Evolutionary conservation across 2,329 filamentous ascomycete species (phyloP), one percentile per base, ranked within the genome.

Genomic region (Diaporthe vaccinii): DNA sequence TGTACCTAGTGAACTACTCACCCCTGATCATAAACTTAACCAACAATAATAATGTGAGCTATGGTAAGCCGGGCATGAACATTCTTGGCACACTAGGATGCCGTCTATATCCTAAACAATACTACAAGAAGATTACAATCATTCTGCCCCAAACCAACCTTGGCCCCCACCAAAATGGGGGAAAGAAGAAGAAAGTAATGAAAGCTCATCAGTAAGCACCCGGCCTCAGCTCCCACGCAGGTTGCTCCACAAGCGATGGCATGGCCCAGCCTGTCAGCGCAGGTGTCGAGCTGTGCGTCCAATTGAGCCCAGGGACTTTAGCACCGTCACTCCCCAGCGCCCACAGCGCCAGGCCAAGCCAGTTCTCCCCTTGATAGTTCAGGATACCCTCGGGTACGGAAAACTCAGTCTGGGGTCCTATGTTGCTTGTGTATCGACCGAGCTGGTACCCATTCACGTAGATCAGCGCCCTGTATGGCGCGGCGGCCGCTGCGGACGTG

Each of bases 361-460:
- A 92, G 79, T 95, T 95, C 55, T 84, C 87, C 1, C 92, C 93
- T 25, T 87, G 85, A 80, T 94, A 92, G 79, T 95, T 89, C 77
- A 93, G 83, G 41, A 95, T 84, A 31, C 92, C 92, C 83, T 93
- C 88, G 0, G 93, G 93, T 10, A 95, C 89, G 5, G 92, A 92
- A 83, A 91, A 95, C 5, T 82, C 85, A 0, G 87, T 89, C 84
- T 95, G 92, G 5, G 93, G 93, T 0, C 93, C 93, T 31, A 95
- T 84, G 78, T 94, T 92, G 78, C 89, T 91, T 6, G 90, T 82
- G 61, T 81, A 84, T 78, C 84, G 83, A 69, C 85, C 84, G 76
- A 90, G 94, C 83, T 94, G 92, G 83, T 91, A 94, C 2, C 93
- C 93, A 79, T 94, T 94, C 67, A 94, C 89, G 78, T 88, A 94